phyloP scores from a whole-genome alignment of 2,329 filamentous ascomycete genomes.

The Calcarisporium arbuscula region DNA sequence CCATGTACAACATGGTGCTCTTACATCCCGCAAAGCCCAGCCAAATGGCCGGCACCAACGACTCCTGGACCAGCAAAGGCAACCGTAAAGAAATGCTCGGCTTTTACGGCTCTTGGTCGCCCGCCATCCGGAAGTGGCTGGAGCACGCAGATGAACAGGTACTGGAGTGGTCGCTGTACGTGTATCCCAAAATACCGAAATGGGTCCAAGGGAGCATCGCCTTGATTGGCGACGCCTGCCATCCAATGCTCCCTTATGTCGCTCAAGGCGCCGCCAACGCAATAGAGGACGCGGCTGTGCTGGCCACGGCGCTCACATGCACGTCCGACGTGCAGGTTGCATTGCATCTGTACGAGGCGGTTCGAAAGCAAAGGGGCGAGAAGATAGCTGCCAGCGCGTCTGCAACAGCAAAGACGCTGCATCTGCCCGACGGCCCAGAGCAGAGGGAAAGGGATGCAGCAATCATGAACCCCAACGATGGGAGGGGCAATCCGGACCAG shows the following conservation, averaged over 20 bases:
- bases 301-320: slow-evolving; percentile 31
- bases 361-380: slow-evolving; percentile 14
- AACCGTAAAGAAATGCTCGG: slow-evolving; percentile 54
- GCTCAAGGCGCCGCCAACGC: slow-evolving; percentile 63
- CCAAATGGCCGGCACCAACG: slow-evolving; percentile 30
- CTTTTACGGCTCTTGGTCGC: slow-evolving; percentile 55
- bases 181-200: slow-evolving; percentile 54
- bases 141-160: slow-evolving; percentile 57
- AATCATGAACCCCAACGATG: slow-evolving; percentile 9
- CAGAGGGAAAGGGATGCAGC: slow-evolving; percentile 13
- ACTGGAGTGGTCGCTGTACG: slow-evolving; percentile 59
- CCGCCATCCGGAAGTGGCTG: slow-evolving; percentile 53
- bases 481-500: slow-evolving; percentile 13
- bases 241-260: slow-evolving; percentile 61
- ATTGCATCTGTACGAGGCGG: slow-evolving; percentile 14
- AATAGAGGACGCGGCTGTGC: slow-evolving; percentile 58
- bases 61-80: slow-evolving; percentile 59
- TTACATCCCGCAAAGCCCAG: slow-evolving; percentile 39
- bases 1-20: slow-evolving; percentile 61
- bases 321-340: slow-evolving; percentile 13
- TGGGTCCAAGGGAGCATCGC: slow-evolving; percentile 52
- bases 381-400: slow-evolving; percentile 13
- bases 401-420: slow-evolving; percentile 8
- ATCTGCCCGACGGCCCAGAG: slow-evolving; percentile 14
- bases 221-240: slow-evolving; percentile 59